phyloP scores from a whole-genome alignment of 1,284 basidiomycete species.

The Coniferiporia sulphurascens region DNA sequence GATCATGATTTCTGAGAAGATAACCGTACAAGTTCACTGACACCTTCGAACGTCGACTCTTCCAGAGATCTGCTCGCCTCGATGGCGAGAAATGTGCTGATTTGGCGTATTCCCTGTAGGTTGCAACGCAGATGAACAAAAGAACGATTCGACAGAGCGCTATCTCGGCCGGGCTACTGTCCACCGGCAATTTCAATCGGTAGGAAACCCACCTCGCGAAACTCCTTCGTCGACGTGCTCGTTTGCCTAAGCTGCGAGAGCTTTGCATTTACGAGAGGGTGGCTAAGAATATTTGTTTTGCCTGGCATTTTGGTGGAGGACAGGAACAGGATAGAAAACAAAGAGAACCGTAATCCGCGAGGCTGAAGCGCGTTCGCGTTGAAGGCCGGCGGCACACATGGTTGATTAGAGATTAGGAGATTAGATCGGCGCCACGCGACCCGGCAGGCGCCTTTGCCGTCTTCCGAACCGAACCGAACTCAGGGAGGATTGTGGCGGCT shows the following conservation, averaged over 20 bases:
- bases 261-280: slow-evolving; percentile 70
- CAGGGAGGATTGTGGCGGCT: no score
- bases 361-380: not conserved
- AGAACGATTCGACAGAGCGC: not conserved
- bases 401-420: no score
- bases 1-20: not conserved
- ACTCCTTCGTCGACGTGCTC: slow-evolving; percentile 65
- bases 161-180: no score
- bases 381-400: no score
- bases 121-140: slow-evolving; percentile 20
- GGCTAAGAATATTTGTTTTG: slow-evolving; percentile 49
- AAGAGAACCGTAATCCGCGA: not conserved
- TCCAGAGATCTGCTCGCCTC: slow-evolving; percentile 68
- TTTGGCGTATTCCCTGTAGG: slow-evolving; percentile 57
- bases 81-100: slow-evolving; percentile 69
- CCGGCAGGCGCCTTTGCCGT: no score
- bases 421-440: not conserved
- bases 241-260: slow-evolving; percentile 65
- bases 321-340: slow-evolving; percentile 21
- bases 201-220: slow-evolving; percentile 57
- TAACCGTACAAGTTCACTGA: slow-evolving; percentile 31
- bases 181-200: no score
- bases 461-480: no score
- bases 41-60: slow-evolving; percentile 57
- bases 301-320: slow-evolving; percentile 25